Base-by-base conservation (phyloP, 2,329 filamentous ascomycete genomes). In the Didymella keratinophila region DNA sequence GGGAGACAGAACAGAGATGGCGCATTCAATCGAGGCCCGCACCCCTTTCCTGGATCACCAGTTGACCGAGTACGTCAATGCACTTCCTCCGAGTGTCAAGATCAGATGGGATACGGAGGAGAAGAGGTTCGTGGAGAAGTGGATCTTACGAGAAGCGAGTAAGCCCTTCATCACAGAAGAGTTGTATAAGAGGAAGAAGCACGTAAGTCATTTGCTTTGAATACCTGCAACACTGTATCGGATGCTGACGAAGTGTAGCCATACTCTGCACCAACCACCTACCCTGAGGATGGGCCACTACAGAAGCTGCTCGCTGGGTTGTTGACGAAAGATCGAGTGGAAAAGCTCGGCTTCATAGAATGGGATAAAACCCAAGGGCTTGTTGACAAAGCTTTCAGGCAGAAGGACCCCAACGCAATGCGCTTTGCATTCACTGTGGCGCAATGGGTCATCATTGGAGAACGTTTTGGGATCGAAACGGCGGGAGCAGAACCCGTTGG, bases 151-250 rank as follows among this genome's bases (percentile, higher is more conserved):
- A 3, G 79, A 85, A 63, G 83, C 82, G 0, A 75, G 72, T 18
- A 77, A 74, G 53, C 81, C 83, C 1, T 85, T 80, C 61, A 78
- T 85, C 56, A 82, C 82, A 0, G 74, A 81, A 10, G 83, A 86
- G 71, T 65, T 84, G 10, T 85, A 84, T 65, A 71, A 76, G 46
- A 74, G 80, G 11, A 80, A 72, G 58, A 85, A 85, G 25, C 52
- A 70, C 43, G 56, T 53, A 46, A 49, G 56, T 50, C 3, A 16
- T 30, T 12, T 2, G 7, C 4, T 28, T 14, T 21, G 6, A 3
- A 7, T 5, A 16, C n/a, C 10, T 8, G 43, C 10, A 12, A 8
- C 12, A n/a, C 18, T 23, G 3, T 16, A 14, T 6, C 2, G 8
- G 2, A 9, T 27, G 14, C 45, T 53, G 12, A 58, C 16, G 14